These are phyloP conservation scores for Telopea speciosissima DNA, from an alignment of 177 flowering plant genomes.

Conservation along the genomic window DNA sequence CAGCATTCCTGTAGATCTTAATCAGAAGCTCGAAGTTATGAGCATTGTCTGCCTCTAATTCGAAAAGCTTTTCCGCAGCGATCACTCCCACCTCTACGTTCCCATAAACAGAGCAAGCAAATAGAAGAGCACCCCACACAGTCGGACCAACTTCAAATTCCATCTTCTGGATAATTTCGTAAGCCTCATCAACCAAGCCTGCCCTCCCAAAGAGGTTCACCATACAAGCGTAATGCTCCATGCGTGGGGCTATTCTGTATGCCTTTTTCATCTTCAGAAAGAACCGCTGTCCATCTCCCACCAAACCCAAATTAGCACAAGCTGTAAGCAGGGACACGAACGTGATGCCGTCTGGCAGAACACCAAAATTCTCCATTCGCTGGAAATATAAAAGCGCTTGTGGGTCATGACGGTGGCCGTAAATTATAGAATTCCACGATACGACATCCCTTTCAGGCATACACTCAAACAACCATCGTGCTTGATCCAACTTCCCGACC, in stretches of 20 bases:
- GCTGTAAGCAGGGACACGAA: constrained; percentile 62
- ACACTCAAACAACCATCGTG: not conserved
- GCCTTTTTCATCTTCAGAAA: constrained; percentile 44
- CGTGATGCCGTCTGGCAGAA: not conserved
- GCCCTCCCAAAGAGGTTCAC: constrained; percentile 78
- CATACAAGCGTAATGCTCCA: constrained; percentile 88
- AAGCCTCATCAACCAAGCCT: constrained; percentile 61
- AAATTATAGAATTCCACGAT: not conserved
- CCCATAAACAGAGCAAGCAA: constrained; percentile 64
- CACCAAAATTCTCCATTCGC: not conserved
- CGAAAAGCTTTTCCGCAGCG: constrained; percentile 62
- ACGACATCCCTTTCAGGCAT: not conserved
- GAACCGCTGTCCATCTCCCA: constrained; percentile 49
- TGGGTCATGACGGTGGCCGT: not conserved
- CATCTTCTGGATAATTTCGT: constrained; percentile 46
- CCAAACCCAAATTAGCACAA: constrained; percentile 57
- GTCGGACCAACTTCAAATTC: constrained; percentile 66
- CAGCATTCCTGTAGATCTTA: constrained; percentile 50
- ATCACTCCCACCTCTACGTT: constrained; percentile 56
- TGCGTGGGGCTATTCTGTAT: constrained; percentile 38
- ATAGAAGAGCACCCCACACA: constrained; percentile 83
- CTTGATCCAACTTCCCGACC: constrained; percentile 12
- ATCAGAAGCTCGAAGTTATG: constrained; percentile 59
- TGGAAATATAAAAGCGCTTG: not conserved
- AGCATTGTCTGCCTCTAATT: constrained; percentile 81